Base-by-base conservation (phyloP, 148 eudicot species). In the Agrostemma githago region DNA sequence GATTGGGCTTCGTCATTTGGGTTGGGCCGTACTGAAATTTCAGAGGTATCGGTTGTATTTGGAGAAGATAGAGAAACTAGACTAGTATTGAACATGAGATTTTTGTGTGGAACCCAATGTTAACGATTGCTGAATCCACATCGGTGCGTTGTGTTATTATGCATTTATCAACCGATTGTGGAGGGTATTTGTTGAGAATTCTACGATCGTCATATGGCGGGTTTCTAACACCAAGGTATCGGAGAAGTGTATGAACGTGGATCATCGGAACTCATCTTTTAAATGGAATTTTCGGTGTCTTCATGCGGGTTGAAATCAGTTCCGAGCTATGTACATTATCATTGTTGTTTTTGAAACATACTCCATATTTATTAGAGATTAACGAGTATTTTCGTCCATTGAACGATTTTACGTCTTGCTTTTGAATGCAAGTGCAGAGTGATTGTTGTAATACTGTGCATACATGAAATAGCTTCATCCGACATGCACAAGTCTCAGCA, bases 1-100 rank as follows among this genome's bases (percentile, higher is more conserved):
- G 83, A 85, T 90, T 58, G 82, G 86, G 42, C 76, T 86, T 41
- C 66, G 82, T 74, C 90, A 90, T 62, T 79, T 90, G 79, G 78
- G 87, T 70, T 84, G 90, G 85, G 89, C 89, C 38, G 71, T 90
- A 39, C 26, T 88, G 77, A 79, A 79, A 43, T 88, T 81, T 54
- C 96, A 90, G 72, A 80, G 81, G 74, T 66, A 80, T 51, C 65
- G 63, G 54, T 69, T 46, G 17, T 82, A 80, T 74, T 65, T 84
- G 54, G 84, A 80, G 58, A 81, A 82, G 71, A 83, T 65, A 76
- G 77, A 60, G 84, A 88, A 85, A 81, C 75, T 77, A 48, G 60
- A 66, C 14, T 77, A 74, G 64, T 1, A 53, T 15, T 44, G 41
- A 70, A 43, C 19, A 44, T 42, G 21, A 37, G 54, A 67, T 9